Base-by-base conservation (phyloP, 352 stramenopile species). In the Phytophthora aleatoria region DNA sequence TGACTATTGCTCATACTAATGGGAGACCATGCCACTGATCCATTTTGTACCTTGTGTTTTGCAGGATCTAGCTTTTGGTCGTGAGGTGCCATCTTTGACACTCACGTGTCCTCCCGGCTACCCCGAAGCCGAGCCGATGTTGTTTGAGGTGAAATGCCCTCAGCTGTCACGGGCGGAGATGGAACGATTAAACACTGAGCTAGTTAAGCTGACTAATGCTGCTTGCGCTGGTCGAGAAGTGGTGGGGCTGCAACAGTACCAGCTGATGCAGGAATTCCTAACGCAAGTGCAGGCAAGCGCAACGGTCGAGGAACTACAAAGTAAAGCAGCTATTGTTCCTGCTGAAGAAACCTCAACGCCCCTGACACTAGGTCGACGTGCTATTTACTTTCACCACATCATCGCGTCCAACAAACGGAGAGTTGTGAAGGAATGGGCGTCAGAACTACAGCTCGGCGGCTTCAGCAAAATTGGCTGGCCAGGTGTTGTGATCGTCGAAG, bases 381-480 rank as follows among this genome's bases (percentile, higher is more conserved):
- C 83, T 33, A 94, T 94, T 51, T 94, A 92, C 67, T 91, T 92
- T 57, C 85, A 94, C 69, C 85, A 94, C 65, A 92, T 93, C 61
- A 92, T 93, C 60, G 82, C 81, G 5, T 55, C 68, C 12, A 90
- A 69, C 43, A 95, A 95, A 64, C 79, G 81, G 3, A 80, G 75
- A 39, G 83, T 90, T 3, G 68, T 95, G 20, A 82, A 79, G 42
- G 82, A 95, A 39, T 92, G 78, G 82, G 86, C 86, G 5, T 39
- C 72, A 1, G 86, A 95, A 64, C 70, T 93, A 27, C 33, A 70
- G 20, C 82, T 95, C 9, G 68, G 81, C 8, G 86, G 83, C 7
- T 89, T 87, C 27, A 88, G 79, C 64, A 95, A 95, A 64, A 92
- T 95, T 48, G 86, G 86, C 0, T 95, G 86, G 86, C 86, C 86